phyloP scores from a whole-genome alignment of 371 early-diverging fungal genomes.

The Mortierella sp. region DNA sequence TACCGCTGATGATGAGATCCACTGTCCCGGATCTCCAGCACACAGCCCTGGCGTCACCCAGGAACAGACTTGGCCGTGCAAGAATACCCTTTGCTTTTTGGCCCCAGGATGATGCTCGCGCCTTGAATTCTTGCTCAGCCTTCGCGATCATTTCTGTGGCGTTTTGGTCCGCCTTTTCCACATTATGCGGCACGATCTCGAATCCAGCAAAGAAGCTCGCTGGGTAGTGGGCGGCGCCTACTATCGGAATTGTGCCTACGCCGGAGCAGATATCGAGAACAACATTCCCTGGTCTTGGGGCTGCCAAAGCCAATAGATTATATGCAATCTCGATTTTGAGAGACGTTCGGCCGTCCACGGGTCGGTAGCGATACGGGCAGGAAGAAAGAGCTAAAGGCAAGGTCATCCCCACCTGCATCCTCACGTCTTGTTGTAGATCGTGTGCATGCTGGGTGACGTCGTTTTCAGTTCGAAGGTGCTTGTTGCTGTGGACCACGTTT shows the following conservation, averaged over 20 bases:
- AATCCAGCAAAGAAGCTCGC: constrained; percentile 23
- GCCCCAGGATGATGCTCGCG: not conserved
- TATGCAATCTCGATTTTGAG: constrained; percentile 47
- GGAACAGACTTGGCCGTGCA: constrained; percentile 7
- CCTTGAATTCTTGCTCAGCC: not conserved
- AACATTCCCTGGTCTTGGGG: constrained; percentile 30
- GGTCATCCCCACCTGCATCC: constrained; percentile 37
- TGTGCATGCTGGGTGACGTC: not conserved
- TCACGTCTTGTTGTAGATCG: not conserved
- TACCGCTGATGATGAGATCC: constrained; percentile 46
- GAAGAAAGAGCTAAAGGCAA: constrained; percentile 27
- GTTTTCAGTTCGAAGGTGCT: not conserved
- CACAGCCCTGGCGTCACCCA: constrained; percentile 38
- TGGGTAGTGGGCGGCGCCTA: constrained; percentile 38
- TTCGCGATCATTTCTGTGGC: constrained; percentile 21
- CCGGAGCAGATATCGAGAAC: constrained; percentile 44
- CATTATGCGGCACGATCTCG: constrained; percentile 25
- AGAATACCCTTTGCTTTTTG: not conserved
- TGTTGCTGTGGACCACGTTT: not conserved
- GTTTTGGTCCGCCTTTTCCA: constrained; percentile 35
- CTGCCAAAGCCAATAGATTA: constrained; percentile 24
- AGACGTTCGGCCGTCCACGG: constrained; percentile 36
- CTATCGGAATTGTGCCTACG: constrained; percentile 44
- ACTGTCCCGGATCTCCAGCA: constrained; percentile 24
- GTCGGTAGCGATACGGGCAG: constrained; percentile 47